A percentile compares a stretch with the other conserved stretches of the same genome.
These are phyloP conservation scores for Pyrenophora tritici-repentis DNA, from an alignment of 2,329 filamentous ascomycete genomes.

Conservation along the genomic window DNA sequence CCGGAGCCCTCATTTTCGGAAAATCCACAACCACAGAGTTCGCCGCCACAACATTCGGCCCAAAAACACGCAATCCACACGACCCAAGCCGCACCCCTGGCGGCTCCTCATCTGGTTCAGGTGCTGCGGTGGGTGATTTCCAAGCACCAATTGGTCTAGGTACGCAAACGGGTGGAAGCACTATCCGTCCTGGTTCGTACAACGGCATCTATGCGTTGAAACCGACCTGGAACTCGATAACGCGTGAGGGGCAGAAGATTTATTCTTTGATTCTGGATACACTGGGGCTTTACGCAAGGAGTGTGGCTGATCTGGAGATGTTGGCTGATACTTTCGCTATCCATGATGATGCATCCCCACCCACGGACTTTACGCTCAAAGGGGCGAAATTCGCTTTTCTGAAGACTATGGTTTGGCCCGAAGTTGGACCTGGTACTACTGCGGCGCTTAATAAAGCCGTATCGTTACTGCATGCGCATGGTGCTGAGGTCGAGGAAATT, in stretches of 20 bases:
- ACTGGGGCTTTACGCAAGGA: conserved; percentile 63
- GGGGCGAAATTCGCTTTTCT: conserved; percentile 60
- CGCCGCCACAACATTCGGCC: conserved; percentile 60
- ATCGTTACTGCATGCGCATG: conserved; percentile 48
- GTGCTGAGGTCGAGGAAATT: conserved; percentile 63
- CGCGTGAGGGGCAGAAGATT: conserved; percentile 64
- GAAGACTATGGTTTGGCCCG: conserved; percentile 57
- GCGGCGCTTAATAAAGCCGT: conserved; percentile 45
- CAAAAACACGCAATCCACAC: conserved; percentile 63
- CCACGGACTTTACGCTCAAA: conserved; percentile 45
- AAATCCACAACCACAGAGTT: conserved; percentile 69
- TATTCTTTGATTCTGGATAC: conserved; percentile 67
- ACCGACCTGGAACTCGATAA: conserved; percentile 68
- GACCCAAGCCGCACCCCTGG: conserved; percentile 62
- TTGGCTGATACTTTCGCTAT: conserved; percentile 61
- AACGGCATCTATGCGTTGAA: conserved; percentile 69
- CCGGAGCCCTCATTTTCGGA: conserved; percentile 62
- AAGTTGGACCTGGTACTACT: conserved; percentile 43
- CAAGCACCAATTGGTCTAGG: conserved; percentile 66
- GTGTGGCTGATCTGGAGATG: conserved; percentile 62
- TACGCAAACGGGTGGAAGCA: conserved; percentile 69
- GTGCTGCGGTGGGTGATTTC: conserved; percentile 67
- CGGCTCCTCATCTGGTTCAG: conserved; percentile 70
- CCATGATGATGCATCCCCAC: conserved; percentile 53
- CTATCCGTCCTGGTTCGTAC: conserved; percentile 67